phyloP scores from a whole-genome alignment of 1,139 yeast genomes.

The Taphrina confusa region DNA sequence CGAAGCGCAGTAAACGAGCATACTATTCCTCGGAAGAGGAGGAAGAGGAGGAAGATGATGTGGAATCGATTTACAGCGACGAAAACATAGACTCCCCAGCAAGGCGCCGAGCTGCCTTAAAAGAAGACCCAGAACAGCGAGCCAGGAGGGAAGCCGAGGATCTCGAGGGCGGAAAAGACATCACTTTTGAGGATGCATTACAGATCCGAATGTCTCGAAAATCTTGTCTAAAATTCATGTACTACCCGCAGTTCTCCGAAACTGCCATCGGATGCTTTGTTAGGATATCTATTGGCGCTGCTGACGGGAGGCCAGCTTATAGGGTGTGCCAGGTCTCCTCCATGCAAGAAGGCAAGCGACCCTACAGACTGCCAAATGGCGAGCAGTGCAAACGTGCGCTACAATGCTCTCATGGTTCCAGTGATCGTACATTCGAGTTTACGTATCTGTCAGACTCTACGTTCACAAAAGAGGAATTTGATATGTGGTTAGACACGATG shows the following conservation, averaged over 20 bases:
- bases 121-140: slow-evolving; percentile 39
- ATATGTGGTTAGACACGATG: slow-evolving; percentile 64
- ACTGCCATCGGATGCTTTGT: slow-evolving; percentile 64
- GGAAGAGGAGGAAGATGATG: slow-evolving; percentile 46
- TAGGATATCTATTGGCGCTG: slow-evolving; percentile 74
- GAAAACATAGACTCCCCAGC: slow-evolving; percentile 44
- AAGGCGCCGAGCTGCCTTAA: slow-evolving; percentile 42
- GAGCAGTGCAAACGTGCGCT: slow-evolving; percentile 31
- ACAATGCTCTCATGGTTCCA: slow-evolving; percentile 66
- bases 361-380: slow-evolving; percentile 37
- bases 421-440: slow-evolving; percentile 71
- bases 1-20: slow-evolving; percentile 25
- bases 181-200: slow-evolving; percentile 63
- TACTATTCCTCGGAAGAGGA: slow-evolving; percentile 42
- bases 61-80: slow-evolving; percentile 41
- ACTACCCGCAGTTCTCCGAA: slow-evolving; percentile 75
- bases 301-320: slow-evolving; percentile 65
- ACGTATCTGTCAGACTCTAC: slow-evolving; percentile 46
- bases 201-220: slow-evolving; percentile 74
- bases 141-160: slow-evolving; percentile 41
- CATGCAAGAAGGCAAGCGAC: slow-evolving; percentile 57
- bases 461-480: slow-evolving; percentile 60
- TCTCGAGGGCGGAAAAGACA: slow-evolving; percentile 44
- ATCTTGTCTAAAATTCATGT: slow-evolving; percentile 70
- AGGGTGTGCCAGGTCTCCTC: slow-evolving; percentile 80